Percentiles rank a stretch among this genome's conserved stretches.
Conservation (phyloP, 768 basidiomycete species). For the Rhodotorula graminis region DNA sequence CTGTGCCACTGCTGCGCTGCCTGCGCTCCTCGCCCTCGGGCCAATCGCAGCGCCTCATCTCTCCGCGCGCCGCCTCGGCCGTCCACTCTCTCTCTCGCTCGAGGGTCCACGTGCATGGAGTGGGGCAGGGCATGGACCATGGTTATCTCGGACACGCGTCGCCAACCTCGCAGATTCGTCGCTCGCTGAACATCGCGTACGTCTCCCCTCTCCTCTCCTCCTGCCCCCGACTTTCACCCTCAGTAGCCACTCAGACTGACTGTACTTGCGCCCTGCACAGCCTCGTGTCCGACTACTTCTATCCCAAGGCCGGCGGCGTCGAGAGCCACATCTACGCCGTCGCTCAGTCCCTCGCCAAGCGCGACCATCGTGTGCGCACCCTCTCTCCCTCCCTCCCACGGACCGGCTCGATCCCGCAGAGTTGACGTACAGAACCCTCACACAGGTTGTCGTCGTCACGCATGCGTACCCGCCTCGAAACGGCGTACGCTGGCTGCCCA, state of each 20-base stretch:
- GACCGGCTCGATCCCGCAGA: not conserved
- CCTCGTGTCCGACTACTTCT: conserved; percentile 70
- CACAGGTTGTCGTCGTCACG: conserved; percentile 85
- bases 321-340: conserved; percentile 96
- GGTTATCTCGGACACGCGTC: not conserved
- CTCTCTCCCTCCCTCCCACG: not conserved
- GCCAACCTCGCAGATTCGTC: not conserved
- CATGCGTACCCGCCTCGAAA: conserved; percentile 83
- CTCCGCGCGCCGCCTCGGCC: no score
- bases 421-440: not conserved
- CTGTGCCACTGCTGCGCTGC: no score
- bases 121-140: not conserved
- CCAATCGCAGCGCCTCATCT: no score
- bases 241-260: not conserved
- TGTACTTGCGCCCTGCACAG: not conserved
- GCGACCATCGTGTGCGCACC: conserved; percentile 70
- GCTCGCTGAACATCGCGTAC: conserved; percentile 27
- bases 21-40: no score
- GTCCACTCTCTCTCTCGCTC: not conserved
- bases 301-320: conserved; percentile 88
- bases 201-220: not conserved
- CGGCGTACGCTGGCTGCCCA: conserved; percentile 82
- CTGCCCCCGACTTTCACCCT: no score
- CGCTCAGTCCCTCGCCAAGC: conserved; percentile 69
- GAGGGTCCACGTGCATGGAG: not conserved